Evolutionary conservation across 2,329 filamentous ascomycete species (phyloP).

Genomic region (Talaromyces sp.): DNA sequence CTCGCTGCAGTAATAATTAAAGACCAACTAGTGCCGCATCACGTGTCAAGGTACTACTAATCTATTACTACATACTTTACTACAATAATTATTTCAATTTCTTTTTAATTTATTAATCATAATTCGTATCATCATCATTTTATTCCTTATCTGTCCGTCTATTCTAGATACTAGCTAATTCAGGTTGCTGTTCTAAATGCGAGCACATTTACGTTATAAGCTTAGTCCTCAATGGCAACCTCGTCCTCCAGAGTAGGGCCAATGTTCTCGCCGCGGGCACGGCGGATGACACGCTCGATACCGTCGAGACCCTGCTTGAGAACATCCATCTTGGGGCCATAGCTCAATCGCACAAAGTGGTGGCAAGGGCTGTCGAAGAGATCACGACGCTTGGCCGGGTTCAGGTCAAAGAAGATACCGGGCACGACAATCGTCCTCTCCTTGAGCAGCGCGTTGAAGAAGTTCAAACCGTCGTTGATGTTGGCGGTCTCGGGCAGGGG

Average conservation of each 20-base stretch:
- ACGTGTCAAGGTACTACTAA: too few species aligned
- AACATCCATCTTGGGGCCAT: slow-evolving; percentile 74
- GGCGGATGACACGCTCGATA: slow-evolving; percentile 70
- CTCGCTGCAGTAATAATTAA: too few species aligned
- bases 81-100: too few species aligned
- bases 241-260: slow-evolving; percentile 28
- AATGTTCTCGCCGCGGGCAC: slow-evolving; percentile 29
- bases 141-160: background rate
- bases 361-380: slow-evolving; percentile 93
- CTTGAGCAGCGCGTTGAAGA: slow-evolving; percentile 88
- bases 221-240: slow-evolving; percentile 28
- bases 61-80: too few species aligned
- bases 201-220: background rate
- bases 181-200: background rate
- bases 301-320: slow-evolving; percentile 74
- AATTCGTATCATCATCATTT: background rate
- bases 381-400: slow-evolving; percentile 81
- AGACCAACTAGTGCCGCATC: too few species aligned
- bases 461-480: slow-evolving; percentile 90
- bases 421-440: slow-evolving; percentile 97
- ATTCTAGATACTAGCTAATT: background rate
- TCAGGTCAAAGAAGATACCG: slow-evolving; percentile 96
- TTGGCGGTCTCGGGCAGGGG: slow-evolving; percentile 55
- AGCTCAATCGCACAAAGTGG: slow-evolving; percentile 80
- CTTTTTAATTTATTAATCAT: background rate